Base-by-base conservation (phyloP, 108 stramenopile genomes). In the Discostella stelligeroides region DNA sequence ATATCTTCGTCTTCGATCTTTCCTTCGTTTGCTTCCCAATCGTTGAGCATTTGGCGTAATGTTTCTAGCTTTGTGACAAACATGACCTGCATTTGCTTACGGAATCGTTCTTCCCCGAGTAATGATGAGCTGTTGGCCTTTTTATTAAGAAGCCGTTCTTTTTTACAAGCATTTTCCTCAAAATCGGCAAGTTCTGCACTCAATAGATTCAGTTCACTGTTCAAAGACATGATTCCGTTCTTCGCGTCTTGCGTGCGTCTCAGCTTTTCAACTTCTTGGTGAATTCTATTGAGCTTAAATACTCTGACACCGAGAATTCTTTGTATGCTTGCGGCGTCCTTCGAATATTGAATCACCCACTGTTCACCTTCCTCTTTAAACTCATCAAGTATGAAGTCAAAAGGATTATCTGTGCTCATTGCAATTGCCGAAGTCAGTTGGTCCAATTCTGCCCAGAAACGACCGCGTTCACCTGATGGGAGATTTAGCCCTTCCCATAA, bases 401-500 rank as follows among this genome's bases (percentile, higher is more conserved):
- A 87, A n/a, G 79, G 75, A 45, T 61, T 53, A 11, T 43, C 23
- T 12, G 50, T 60, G 6, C 67, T 51, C 18, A 67, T 47, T 23
- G 82, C 56, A 20, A 68, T 11, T 21, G 39, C 39, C 20, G 72
- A 64, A 3, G 53, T 53, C 18, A 42, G 17, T 20, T 81, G 72
- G 39, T 84, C 84, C 13, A 89, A 48, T 59, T 69, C 63, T 8
- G 56, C 81, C 94, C 91, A 95, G 47, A 95, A 95, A 7, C n/a
- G 47, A 4, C 88, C 82, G 41, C 88, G 75, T 17, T 89, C 84
- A 37, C 42, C 53, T 0, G 70, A 41, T 1, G 85, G 76, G 0
- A 91, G 55, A 45, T 85, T 86, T 42, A 95, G 50, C 14, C 91
- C 91, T 74, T 95, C 94, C 91, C 91, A 92, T 0, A 95, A 85